phyloP scores from a whole-genome alignment of 2,329 filamentous ascomycete genomes.

The Fusarium anguioides region DNA sequence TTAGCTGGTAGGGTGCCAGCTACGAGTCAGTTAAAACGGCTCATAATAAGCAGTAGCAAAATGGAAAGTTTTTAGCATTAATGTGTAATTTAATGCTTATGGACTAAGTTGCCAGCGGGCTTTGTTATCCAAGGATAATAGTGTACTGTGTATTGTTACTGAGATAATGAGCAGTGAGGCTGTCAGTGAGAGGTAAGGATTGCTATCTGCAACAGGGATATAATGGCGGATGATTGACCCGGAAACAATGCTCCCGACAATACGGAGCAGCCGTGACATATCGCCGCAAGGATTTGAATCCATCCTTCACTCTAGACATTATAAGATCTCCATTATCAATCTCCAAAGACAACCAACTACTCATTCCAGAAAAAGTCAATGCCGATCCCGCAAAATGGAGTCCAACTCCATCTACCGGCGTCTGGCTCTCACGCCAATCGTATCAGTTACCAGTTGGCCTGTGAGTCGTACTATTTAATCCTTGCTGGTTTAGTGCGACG shows the following conservation, averaged over 20 bases:
- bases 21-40: not conserved
- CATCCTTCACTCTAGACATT: no score
- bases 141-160: no score
- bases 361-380: not conserved
- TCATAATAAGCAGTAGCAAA: rapidly evolving
- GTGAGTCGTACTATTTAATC: not conserved
- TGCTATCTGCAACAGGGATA: no score
- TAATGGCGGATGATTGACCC: no score
- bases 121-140: no score
- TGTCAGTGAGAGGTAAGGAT: no score
- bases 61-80: rapidly evolving
- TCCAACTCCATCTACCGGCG: not conserved
- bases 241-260: no score
- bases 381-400: not conserved
- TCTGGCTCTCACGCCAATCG: not conserved
- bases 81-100: not conserved
- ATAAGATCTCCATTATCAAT: not conserved
- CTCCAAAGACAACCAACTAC: not conserved
- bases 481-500: not conserved
- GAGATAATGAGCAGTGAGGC: no score
- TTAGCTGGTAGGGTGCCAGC: not conserved
- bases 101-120: no score
- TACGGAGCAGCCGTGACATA: no score
- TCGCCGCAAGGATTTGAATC: no score
- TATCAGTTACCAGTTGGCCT: not conserved